Evolutionary conservation across 805 yeast species (phyloP), one percentile per base, ranked within the genome.

Genomic region (Lipomyces lipofer): DNA sequence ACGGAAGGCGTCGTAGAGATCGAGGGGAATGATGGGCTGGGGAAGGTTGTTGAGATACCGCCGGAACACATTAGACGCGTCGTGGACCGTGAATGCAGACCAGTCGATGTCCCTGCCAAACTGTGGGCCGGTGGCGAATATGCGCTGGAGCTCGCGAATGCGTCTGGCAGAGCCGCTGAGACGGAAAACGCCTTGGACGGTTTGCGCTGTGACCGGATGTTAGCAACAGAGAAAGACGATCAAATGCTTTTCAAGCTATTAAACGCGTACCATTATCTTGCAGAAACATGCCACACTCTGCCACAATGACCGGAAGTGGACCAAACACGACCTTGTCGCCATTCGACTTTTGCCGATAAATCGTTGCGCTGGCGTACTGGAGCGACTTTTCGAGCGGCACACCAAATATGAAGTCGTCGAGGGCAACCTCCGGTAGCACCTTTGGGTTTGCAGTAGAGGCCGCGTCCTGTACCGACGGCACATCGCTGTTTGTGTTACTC

Each of bases 31-130:
- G 52, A 94, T 76, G 0, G 98, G 98, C 66, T 94, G 98, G 0
- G 96, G 95, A 52, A 94, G 77, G 43, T 89, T 84, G 66, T 90
- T 89, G 58, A 94, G 76, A 68, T 81, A 94, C 52, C 99, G 76
- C 67, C 98, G 79, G 54, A 94, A 78, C 21, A 94, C 76, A 17
- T 94, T 87, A 1, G 98, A 96, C 1, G 97, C 97, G 70, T 94
- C 99, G 72, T 94, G 99, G 10, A 92, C 97, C 0, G 90, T 88
- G 71, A 82, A 94, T 0, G 95, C 92, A 46, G 88, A 90, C 99
- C 98, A 94, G 62, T 80, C 81, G 43, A 91, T 78, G 62, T 85
- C 86, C 47, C 89, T 81, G 15, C 99, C 99, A 68, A 86, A 94
- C 56, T 82, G 83, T 0, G 99, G 98, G 1, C 97, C 89, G 1